Evolutionary conservation across 805 yeast genomes (phyloP), one percentile per base, ranked within the genome.

Genomic region (Teunomyces kruisii): DNA sequence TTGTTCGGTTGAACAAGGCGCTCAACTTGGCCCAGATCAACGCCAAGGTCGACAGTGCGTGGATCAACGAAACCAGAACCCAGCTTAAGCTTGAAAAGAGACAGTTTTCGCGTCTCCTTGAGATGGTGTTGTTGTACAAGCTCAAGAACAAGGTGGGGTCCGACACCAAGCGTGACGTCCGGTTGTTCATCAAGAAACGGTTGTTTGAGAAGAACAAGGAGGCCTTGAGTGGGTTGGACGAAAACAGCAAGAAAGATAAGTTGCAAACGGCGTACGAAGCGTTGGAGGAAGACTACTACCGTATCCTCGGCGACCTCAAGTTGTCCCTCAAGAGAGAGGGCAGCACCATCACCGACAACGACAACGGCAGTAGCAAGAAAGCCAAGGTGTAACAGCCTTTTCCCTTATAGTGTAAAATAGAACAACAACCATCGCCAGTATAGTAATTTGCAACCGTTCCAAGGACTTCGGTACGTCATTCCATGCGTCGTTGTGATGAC

Each of bases 131-230:
- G 27, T 62, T 84, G 14, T 70, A 75, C 52, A 68, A 68, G 32
- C 51, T 60, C 36, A 61, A 63, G 43, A 49, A 55, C 24, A 54
- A 55, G 22, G 17, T 40, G 10, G 58, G 55, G 9, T 44, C 61
- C 45, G 50, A 56, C 49, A 46, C 59, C 55, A 54, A 68, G 41
- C 67, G 65, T 46, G 69, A 71, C 6, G 65, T 80, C 6, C 69
- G 94, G 43, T 57, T 83, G 26, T 76, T 78, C 51, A 84, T 92
- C 49, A 92, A 91, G 63, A 77, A 72, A 55, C 75, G 99, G 47
- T 66, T 94, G 19, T 92, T 75, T 58, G 75, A 80, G 45, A 87
- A 88, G 59, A 94, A 94, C 66, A 79, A 74, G 54, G 97, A 91
- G 45, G 90, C 89, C 0, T 71, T 94, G 44, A 66, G 64, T 29